Percentiles rank a stretch among this genome's conserved stretches.
These are phyloP conservation scores for Periconia sp. DNA, from an alignment of 2,329 filamentous ascomycete species.

Conservation along the genomic window DNA sequence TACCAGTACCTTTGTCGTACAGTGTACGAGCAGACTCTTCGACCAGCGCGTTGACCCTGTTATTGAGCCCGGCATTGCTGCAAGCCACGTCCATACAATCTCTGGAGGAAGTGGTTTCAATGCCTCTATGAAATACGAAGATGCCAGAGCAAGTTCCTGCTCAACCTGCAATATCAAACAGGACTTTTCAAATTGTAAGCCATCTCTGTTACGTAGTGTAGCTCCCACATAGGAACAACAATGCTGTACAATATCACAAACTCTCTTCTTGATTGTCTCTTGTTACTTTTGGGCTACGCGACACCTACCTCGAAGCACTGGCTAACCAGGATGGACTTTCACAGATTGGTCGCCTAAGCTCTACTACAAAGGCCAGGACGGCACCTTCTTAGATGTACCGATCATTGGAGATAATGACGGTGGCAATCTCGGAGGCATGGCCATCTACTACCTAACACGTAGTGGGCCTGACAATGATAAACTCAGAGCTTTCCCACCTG, in stretches of 20 bases:
- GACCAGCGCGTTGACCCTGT: conserved; percentile 67
- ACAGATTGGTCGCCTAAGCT: conserved; percentile 78
- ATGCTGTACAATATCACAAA: no score
- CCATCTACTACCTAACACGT: conserved; percentile 70
- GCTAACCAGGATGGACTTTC: no score
- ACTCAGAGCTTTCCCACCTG: conserved; percentile 69
- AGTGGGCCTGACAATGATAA: conserved; percentile 61
- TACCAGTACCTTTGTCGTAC: conserved; percentile 68
- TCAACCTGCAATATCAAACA: conserved; percentile 64
- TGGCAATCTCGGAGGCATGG: conserved; percentile 58
- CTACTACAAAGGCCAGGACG: conserved; percentile 59
- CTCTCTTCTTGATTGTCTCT: no score
- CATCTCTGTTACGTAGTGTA: no score
- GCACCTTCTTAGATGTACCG: conserved; percentile 61
- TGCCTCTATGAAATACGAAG: conserved; percentile 61
- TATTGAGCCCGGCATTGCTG: conserved; percentile 59
- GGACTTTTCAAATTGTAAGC: conserved; percentile 4
- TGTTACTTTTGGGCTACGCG: no score
- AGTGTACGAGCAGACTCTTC: conserved; percentile 62
- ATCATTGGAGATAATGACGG: conserved; percentile 52
- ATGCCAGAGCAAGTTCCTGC: conserved; percentile 62
- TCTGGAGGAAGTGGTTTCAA: conserved; percentile 71
- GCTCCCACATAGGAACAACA: no score
- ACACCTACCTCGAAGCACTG: no score
- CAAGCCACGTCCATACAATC: conserved; percentile 68